A percentile compares a stretch with the other conserved stretches of the same genome.
phyloP scores from a whole-genome alignment of 73 alveolate genomes.

The Tetrahymena thermophila region DNA sequence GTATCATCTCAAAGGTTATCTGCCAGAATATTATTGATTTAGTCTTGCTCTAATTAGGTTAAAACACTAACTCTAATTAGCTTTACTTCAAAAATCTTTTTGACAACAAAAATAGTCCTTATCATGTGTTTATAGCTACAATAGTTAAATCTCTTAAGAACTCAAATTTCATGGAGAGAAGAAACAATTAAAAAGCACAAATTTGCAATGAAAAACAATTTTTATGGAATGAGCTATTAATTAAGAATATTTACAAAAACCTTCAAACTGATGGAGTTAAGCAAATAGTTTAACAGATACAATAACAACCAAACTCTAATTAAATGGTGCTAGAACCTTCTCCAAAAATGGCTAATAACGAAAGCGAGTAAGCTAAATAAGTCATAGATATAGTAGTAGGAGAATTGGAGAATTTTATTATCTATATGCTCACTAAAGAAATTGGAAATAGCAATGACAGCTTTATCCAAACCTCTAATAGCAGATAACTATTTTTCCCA shows the following conservation, averaged over 20 bases:
- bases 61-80: background rate
- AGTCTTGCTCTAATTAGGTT: background rate
- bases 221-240: background rate
- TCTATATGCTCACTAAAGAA: background rate
- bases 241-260: background rate
- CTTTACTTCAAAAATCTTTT: background rate
- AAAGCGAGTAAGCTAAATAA: background rate
- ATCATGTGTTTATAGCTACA: background rate
- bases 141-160: background rate
- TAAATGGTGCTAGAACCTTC: background rate
- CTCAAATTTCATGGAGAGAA: background rate
- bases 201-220: background rate
- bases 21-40: background rate
- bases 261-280: background rate
- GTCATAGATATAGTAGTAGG: background rate
- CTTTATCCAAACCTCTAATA: background rate
- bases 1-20: background rate
- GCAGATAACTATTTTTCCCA: background rate
- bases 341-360: background rate
- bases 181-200: background rate
- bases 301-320: background rate
- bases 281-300: background rate
- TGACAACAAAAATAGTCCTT: background rate
- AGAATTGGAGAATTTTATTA: background rate
- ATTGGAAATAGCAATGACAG: background rate